Evolutionary conservation across 495 filamentous ascomycete species (phyloP).

Genomic region (Aspergillus coremiiformis): DNA sequence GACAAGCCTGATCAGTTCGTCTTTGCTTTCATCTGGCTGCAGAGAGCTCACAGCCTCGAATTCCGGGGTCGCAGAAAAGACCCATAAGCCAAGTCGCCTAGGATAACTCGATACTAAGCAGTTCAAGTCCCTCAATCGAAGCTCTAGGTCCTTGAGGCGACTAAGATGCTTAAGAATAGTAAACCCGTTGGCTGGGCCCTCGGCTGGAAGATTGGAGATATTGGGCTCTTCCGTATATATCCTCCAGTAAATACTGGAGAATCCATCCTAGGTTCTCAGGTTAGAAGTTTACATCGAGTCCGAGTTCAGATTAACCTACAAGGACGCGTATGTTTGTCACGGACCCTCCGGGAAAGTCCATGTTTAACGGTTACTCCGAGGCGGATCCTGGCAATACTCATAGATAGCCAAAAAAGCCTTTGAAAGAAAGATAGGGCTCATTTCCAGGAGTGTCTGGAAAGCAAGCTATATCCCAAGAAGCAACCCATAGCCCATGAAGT

Average conservation of each 20-base stretch:
- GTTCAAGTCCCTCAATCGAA: constrained; percentile 29
- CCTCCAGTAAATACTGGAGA: constrained; percentile 44
- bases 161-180: constrained; percentile 40
- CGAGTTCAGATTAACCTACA: constrained; percentile 25
- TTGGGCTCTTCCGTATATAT: constrained; percentile 41
- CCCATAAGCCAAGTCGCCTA: constrained; percentile 36
- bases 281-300: constrained; percentile 14
- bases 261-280: constrained; percentile 32
- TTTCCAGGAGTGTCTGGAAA: constrained; percentile 24
- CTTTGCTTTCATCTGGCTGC: constrained; percentile 20
- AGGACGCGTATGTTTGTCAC: constrained; percentile 42
- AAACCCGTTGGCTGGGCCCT: constrained; percentile 34
- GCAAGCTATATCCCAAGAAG: constrained; percentile 8
- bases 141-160: constrained; percentile 40
- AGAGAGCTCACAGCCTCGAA: constrained; percentile 33
- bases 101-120: constrained; percentile 39
- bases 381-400: constrained; percentile 25
- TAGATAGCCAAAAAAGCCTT: constrained; percentile 22
- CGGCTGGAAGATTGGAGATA: constrained; percentile 28
- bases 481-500: constrained; percentile 10
- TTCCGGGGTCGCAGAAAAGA: constrained; percentile 37
- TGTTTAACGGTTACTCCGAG: constrained; percentile 28
- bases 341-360: constrained; percentile 43
- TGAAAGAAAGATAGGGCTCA: constrained; percentile 26
- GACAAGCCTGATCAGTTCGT: constrained; percentile 27